phyloP scores from a whole-genome alignment of 1,284 basidiomycete genomes.

The Marasmius fiardii region DNA sequence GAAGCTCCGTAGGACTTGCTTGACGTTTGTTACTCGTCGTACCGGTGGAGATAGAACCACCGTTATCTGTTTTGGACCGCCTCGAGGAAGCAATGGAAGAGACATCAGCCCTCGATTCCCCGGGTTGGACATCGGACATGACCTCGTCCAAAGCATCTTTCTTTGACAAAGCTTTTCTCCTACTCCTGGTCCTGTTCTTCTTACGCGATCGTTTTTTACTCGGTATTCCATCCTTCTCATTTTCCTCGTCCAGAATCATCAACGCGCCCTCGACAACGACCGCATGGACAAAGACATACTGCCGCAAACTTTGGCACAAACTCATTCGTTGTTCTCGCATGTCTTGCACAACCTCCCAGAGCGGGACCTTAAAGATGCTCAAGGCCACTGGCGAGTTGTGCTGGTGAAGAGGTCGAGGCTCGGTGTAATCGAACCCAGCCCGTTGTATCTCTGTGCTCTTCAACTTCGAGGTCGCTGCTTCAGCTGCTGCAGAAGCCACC shows the following conservation, averaged over 20 bases:
- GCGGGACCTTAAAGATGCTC: slow-evolving; percentile 66
- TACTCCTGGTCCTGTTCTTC: slow-evolving; percentile 9
- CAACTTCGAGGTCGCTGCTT: background rate
- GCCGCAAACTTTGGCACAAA: slow-evolving; percentile 82
- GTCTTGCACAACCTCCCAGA: slow-evolving; percentile 77
- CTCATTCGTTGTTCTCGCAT: slow-evolving; percentile 93
- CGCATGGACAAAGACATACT: slow-evolving; percentile 88
- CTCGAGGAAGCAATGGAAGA: slow-evolving; percentile 5
- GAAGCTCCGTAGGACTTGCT: slow-evolving; percentile 69
- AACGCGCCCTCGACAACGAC: slow-evolving; percentile 82
- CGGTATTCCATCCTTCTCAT: slow-evolving; percentile 29
- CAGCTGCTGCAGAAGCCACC: background rate
- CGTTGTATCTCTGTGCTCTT: background rate
- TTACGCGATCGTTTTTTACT: slow-evolving; percentile 21
- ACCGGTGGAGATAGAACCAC: slow-evolving; percentile 35
- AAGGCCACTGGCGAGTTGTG: slow-evolving; percentile 55
- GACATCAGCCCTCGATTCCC: background rate
- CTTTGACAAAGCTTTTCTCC: background rate
- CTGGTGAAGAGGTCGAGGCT: slow-evolving; percentile 55
- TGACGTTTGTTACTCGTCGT: slow-evolving; percentile 42
- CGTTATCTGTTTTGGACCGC: slow-evolving; percentile 12
- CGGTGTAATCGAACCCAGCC: slow-evolving; percentile 46
- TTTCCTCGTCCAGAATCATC: slow-evolving; percentile 75
- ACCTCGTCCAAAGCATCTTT: background rate
- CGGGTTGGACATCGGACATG: background rate